Evolutionary conservation across 768 basidiomycete species (phyloP).

Genomic region (Ramaria sp.): DNA sequence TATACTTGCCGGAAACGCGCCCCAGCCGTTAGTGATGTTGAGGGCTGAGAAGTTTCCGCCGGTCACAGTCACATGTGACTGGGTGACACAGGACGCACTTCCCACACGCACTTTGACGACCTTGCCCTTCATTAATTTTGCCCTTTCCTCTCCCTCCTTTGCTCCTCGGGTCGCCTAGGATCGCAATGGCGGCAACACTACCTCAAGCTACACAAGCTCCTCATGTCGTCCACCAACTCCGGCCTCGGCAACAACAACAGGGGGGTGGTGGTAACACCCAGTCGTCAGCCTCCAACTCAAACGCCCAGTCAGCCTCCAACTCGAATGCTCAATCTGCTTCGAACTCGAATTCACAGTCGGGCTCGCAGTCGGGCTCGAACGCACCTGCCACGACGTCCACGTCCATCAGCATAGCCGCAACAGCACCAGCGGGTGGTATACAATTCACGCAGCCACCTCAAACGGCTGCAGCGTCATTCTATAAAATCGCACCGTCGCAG

Average conservation of each 20-base stretch:
- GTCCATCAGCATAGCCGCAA: conserved; percentile 12
- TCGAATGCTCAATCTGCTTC: no score
- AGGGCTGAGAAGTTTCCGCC: no score
- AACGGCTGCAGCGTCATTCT: conserved; percentile 69
- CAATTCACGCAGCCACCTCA: conserved; percentile 73
- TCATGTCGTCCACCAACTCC: not conserved
- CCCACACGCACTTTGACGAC: not conserved
- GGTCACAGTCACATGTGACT: not conserved
- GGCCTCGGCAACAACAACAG: not conserved
- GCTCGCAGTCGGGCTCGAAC: not conserved
- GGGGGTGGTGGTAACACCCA: not conserved
- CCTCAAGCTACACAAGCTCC: not conserved
- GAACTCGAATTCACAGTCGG: no score
- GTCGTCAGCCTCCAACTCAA: not conserved
- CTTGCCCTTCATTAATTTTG: not conserved
- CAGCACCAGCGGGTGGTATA: conserved; percentile 33
- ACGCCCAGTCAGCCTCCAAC: no score
- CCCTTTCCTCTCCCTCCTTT: not conserved
- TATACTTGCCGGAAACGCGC: no score
- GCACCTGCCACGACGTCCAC: not conserved
- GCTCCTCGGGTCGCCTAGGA: not conserved
- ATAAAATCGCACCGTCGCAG: conserved; percentile 69
- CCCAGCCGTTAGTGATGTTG: no score
- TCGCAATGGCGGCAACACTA: not conserved
- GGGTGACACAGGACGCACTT: not conserved